Evolutionary conservation across 306 rosid genomes (phyloP), one percentile per base, ranked within the genome.

Genomic region (Malus asiatica): DNA sequence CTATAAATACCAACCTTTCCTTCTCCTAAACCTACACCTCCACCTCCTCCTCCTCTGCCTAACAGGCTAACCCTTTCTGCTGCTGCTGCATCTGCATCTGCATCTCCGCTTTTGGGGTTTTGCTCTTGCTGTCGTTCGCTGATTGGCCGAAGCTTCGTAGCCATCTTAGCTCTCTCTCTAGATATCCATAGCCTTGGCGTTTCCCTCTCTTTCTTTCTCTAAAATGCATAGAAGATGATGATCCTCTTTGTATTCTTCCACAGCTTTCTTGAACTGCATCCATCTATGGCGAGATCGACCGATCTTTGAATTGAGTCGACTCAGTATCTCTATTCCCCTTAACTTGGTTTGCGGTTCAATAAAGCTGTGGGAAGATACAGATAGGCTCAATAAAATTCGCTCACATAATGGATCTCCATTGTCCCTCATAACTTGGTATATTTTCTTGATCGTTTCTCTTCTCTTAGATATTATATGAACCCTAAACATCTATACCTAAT

Each of bases 191-290:
- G 66, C 66, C 7, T 63, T 63, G 74, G 72, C 40, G 68, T 61
- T n/a, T 53, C 63, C 23, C 63, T 22, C 16, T 58, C 2, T 22
- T 23, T 55, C 44, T 23, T 14, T 27, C 65, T 59, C 67, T 58
- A 13, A 27, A 48, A 48, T 15, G 6, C 20, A 48, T 48, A 15
- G 16, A 23, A 33, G 77, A 42, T 27, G 68, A 65, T 74, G 76
- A 80, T 76, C 84, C 97, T 96, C 86, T 88, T 86, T 86, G 92
- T 90, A 89, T 93, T 93, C 88, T 96, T 96, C 99, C 99, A 96
- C 99, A 96, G 99, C 99, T 96, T 96, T 96, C 99, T 96, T 96
- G 99, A 96, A 96, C 99, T 90, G 99, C 99, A 90, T 89, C 87
- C 19, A 64, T 55, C 18, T 18, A 46, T 40, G 62, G 42, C 25